Base-by-base conservation (phyloP, 2,329 filamentous ascomycete genomes). In the Plenodomus biglobosus region DNA sequence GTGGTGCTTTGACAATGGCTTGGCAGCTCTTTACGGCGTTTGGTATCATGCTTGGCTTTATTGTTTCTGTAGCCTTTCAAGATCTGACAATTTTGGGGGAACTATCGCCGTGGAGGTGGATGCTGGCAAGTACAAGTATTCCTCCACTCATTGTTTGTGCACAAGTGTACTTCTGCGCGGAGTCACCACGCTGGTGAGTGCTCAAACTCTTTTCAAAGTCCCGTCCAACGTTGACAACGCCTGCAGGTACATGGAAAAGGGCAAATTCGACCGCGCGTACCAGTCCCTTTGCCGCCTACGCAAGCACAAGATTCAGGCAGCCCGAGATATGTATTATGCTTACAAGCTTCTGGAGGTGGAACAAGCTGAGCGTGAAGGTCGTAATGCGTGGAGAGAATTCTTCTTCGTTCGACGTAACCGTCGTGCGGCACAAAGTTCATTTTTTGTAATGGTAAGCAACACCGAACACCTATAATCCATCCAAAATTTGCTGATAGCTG, bases 311-410 rank as follows among this genome's bases (percentile, higher is more conserved):
- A 71, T 84, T 16, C 78, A 82, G 50, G 81, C 80, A 1, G 79
- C 79, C 0, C 70, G 80, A 32, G 80, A 83, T 51, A 74, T 79
- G 55, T 84, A 81, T 71, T 82, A 83, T 58, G 68, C 66, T 1
- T 64, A 66, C 37, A 64, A 67, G 38, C 55, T 71, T 43, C 69
- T 63, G 51, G 68, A 65, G 56, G 69, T 64, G 41, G 73, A 68
- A 59, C 65, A 62, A 11, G 66, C 59, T 30, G 58, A 68, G 32
- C 71, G 62, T 48, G 71, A 57, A 11, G 70, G 55, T 50, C 62
- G 53, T 40, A 72, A 47, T 50, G 39, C 62, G 1, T 65, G 66
- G 42, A 66, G 60, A 21, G 69, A 72, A 16, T 64, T 70, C 44
- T 67, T 72, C 55, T 40, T 46, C 1, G 64, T 70, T 16, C 60